Conservation (phyloP, 768 basidiomycete species). For the Mycena olivaceomarginata region DNA sequence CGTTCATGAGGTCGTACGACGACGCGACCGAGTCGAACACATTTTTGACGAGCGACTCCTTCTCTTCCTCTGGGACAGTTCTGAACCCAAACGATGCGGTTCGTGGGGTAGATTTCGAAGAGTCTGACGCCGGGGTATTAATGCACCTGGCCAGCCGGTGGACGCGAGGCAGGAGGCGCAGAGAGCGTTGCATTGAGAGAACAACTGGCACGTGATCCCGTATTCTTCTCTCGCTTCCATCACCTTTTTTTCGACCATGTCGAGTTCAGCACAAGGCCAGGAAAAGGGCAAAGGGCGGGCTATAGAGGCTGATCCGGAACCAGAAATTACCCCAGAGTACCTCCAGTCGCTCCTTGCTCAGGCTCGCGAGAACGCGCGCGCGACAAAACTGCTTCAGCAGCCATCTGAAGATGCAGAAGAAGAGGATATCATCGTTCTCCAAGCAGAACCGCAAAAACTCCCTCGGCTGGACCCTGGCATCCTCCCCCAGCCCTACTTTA, state of each 20-base stretch:
- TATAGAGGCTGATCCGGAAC: slow-evolving; percentile 65
- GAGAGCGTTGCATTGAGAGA: slow-evolving; percentile 39
- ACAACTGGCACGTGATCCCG: slow-evolving; percentile 11
- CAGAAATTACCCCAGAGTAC: slow-evolving; percentile 71
- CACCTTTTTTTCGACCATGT: slow-evolving; percentile 10
- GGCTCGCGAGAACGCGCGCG: slow-evolving; percentile 71
- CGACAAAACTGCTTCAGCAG: slow-evolving; percentile 53
- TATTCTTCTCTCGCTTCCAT: background rate
- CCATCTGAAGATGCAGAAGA: slow-evolving; percentile 53
- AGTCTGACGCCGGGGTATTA: slow-evolving; percentile 25
- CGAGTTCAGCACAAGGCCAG: slow-evolving; percentile 15
- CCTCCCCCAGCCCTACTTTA: slow-evolving; percentile 81
- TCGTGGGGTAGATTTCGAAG: slow-evolving; percentile 32
- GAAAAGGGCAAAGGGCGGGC: slow-evolving; percentile 69
- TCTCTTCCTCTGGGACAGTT: slow-evolving; percentile 89
- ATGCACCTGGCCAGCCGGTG: slow-evolving; percentile 44
- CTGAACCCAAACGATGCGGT: slow-evolving; percentile 96
- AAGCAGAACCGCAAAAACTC: slow-evolving; percentile 41
- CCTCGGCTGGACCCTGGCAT: slow-evolving; percentile 80
- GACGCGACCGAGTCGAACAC: slow-evolving; percentile 98
- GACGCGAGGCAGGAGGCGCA: slow-evolving; percentile 40
- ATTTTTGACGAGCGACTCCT: slow-evolving; percentile 92
- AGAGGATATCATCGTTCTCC: slow-evolving; percentile 75
- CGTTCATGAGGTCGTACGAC: slow-evolving; percentile 98
- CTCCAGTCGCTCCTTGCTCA: slow-evolving; percentile 78